These are phyloP conservation scores for Rhizopogon roseolus DNA, from an alignment of 768 basidiomycete species.

Conservation along the genomic window DNA sequence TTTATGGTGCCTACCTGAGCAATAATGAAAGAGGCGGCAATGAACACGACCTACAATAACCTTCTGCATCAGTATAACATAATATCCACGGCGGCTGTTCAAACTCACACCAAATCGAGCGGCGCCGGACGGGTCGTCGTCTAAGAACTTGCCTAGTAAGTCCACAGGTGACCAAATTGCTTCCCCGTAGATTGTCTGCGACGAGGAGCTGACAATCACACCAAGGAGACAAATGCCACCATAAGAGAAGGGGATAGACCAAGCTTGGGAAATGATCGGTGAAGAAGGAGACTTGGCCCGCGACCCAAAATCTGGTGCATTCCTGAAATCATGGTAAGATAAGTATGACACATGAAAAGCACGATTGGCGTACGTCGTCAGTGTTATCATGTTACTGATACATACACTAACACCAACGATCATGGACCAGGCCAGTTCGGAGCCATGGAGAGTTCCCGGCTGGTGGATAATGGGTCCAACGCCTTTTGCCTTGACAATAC, in stretches of 20 bases:
- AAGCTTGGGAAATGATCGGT: slow-evolving; percentile 54
- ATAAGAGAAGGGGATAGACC: slow-evolving; percentile 66
- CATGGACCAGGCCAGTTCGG: slow-evolving; percentile 66
- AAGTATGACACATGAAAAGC: not conserved
- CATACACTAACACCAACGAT: slow-evolving; percentile 60
- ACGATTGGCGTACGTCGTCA: slow-evolving; percentile 44
- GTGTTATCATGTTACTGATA: slow-evolving; percentile 71
- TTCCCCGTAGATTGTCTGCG: slow-evolving; percentile 63
- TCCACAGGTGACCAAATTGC: slow-evolving; percentile 72
- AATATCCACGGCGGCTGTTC: not conserved
- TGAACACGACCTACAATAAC: slow-evolving; percentile 55
- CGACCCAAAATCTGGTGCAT: slow-evolving; percentile 63
- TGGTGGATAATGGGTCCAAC: slow-evolving; percentile 67
- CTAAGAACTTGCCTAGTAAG: slow-evolving; percentile 58
- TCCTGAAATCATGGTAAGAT: slow-evolving; percentile 28
- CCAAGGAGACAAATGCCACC: slow-evolving; percentile 69
- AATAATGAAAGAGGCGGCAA: slow-evolving; percentile 66
- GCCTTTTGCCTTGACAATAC: slow-evolving; percentile 67
- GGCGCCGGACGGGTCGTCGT: slow-evolving; percentile 48
- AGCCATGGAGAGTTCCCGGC: slow-evolving; percentile 52
- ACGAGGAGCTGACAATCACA: slow-evolving; percentile 71
- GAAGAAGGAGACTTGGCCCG: slow-evolving; percentile 45
- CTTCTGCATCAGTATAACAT: not conserved
- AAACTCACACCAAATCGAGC: slow-evolving; percentile 54
- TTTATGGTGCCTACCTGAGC: slow-evolving; percentile 43